Conservation (phyloP, 139 green algal species). For the Choricystis sp. region DNA sequence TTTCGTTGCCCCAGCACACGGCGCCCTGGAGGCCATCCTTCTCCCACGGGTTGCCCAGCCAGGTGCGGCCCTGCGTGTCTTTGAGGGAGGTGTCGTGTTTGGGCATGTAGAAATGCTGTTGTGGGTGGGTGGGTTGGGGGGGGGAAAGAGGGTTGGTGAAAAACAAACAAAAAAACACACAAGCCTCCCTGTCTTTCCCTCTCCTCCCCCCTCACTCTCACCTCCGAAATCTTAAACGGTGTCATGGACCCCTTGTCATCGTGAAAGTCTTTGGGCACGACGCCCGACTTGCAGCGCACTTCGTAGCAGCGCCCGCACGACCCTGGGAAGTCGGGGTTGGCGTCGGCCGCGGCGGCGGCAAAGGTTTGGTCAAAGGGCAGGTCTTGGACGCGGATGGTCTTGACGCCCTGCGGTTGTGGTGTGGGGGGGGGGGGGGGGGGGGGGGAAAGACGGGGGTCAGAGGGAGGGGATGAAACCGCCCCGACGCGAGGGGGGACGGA, state of each 20-base stretch:
- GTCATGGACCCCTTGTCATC: neutral
- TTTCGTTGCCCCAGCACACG: conserved; percentile 12
- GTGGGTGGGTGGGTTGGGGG: too few relatives aligned
- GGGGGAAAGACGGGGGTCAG: too few relatives aligned
- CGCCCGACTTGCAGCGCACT: conserved; percentile 6
- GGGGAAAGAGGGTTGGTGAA: too few relatives aligned
- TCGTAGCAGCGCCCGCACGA: conserved; percentile 17
- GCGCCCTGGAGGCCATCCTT: conserved; percentile 13
- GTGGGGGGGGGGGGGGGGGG: too few relatives aligned
- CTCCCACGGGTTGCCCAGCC: conserved; percentile 23
- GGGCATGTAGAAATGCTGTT: neutral
- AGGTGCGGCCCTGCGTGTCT: conserved; percentile 8
- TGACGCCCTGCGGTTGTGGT: neutral
- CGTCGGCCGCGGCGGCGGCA: conserved; percentile 5
- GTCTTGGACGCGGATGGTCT: neutral
- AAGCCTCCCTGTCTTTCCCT: too few relatives aligned
- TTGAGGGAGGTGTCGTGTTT: neutral
- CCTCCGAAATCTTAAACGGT: neutral
- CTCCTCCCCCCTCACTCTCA: too few relatives aligned
- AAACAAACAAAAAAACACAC: too few relatives aligned
- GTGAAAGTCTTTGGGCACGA: conserved; percentile 6
- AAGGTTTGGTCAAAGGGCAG: conserved; percentile 1
- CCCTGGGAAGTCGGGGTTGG: conserved; percentile 11
- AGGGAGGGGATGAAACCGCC: too few relatives aligned
- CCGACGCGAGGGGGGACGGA: too few relatives aligned